These are phyloP conservation scores for Lachancea sp. DNA, from an alignment of 805 yeast species.

Conservation along the genomic window DNA sequence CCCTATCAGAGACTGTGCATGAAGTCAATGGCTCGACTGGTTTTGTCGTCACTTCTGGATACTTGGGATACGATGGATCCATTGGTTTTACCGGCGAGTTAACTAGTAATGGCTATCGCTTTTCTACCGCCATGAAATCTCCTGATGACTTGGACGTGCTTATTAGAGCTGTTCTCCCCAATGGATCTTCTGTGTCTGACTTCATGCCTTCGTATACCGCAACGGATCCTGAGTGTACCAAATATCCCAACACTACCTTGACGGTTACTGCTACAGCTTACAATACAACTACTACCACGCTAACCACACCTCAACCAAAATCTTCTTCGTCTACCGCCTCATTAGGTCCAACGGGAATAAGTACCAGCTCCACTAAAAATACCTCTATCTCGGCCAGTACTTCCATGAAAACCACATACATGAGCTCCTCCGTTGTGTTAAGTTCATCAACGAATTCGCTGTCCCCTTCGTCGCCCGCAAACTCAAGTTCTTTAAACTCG, in stretches of 20 bases:
- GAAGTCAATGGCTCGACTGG: constrained; percentile 30
- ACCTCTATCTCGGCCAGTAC: too few relatives aligned
- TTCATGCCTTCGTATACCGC: constrained; percentile 11
- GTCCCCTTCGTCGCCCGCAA: too few relatives aligned
- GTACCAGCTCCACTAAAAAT: too few relatives aligned
- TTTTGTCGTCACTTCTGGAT: constrained; percentile 36
- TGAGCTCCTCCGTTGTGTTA: too few relatives aligned
- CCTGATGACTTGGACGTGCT: constrained; percentile 19
- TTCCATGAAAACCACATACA: too few relatives aligned
- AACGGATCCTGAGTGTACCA: constrained; percentile 1
- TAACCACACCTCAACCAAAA: constrained; percentile 1
- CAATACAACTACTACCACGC: constrained; percentile 4
- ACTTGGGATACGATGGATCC: constrained; percentile 34
- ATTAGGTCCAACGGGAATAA: too few relatives aligned
- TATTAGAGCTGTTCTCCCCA: constrained; percentile 14
- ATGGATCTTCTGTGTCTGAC: constrained; percentile 19
- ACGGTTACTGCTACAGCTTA: constrained; percentile 4
- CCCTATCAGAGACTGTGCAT: constrained; percentile 7
- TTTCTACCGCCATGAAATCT: constrained; percentile 24
- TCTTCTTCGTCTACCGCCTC: background rate
- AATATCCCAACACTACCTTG: constrained; percentile 1
- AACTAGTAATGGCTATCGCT: constrained; percentile 19
- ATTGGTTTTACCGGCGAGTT: constrained; percentile 38
- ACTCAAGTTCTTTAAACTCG: too few relatives aligned
- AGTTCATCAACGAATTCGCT: too few relatives aligned